A percentile compares a stretch with the other conserved stretches of the same genome.
These are phyloP conservation scores for Dactylorhiza incarnata DNA, from an alignment of 106 monocot species.

Conservation along the genomic window DNA sequence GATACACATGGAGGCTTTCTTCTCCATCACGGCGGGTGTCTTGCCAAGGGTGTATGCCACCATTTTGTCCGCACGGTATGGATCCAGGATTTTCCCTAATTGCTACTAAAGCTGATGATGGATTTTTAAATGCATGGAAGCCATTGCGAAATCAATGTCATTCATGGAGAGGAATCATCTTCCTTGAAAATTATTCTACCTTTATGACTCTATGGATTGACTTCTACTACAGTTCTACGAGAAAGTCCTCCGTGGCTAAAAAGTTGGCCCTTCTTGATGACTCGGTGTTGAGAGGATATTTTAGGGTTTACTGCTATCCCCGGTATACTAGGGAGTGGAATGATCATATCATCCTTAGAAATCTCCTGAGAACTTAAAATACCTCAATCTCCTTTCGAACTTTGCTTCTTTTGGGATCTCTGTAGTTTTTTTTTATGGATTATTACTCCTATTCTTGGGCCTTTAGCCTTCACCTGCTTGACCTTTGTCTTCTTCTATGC, in stretches of 20 bases:
- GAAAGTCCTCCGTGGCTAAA: too few species aligned
- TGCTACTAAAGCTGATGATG: neutral
- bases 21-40: constrained; percentile 21
- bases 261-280: too few species aligned
- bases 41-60: constrained; percentile 50
- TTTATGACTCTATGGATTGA: too few species aligned
- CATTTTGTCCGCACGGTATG: constrained; percentile 73
- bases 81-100: neutral
- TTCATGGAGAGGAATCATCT: neutral
- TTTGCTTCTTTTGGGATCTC: neutral
- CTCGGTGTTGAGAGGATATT: too few species aligned
- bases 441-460: neutral
- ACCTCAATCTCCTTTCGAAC: too few species aligned
- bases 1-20: constrained; percentile 16
- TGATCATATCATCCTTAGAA: too few species aligned
- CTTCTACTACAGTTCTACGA: too few species aligned
- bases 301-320: too few species aligned
- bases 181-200: too few species aligned
- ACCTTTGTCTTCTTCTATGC: neutral
- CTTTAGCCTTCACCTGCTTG: neutral
- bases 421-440: neutral
- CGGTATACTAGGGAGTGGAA: too few species aligned
- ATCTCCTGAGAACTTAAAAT: too few species aligned
- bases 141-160: neutral
- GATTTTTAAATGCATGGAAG: neutral